These are phyloP conservation scores for Colletotrichum chrysophilum DNA, from an alignment of 2,329 filamentous ascomycete species.

Conservation along the genomic window DNA sequence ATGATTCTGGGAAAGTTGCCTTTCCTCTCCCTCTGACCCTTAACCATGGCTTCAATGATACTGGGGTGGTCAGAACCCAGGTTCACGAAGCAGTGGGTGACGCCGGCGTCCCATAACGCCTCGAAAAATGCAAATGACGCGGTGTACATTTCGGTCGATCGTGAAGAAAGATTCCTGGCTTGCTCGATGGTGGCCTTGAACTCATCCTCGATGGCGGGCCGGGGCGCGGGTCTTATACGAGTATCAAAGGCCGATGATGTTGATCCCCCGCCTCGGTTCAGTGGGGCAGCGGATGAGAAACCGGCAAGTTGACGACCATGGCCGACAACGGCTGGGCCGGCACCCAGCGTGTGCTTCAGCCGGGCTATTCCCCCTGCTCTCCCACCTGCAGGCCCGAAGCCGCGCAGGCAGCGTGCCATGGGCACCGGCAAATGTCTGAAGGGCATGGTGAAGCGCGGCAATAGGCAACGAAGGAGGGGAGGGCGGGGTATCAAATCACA, in stretches of 20 bases:
- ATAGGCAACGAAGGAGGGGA: not conserved
- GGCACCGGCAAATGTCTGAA: constrained; percentile 9
- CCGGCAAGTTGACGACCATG: constrained; percentile 6
- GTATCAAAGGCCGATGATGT: not conserved
- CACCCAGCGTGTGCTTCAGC: not conserved
- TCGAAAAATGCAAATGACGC: constrained; percentile 85
- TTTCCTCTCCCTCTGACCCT: constrained; percentile 68
- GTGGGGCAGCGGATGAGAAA: constrained; percentile 12
- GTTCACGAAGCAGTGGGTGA: constrained; percentile 66
- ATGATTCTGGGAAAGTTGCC: constrained; percentile 70
- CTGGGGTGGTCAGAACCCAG: constrained; percentile 70
- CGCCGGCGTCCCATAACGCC: constrained; percentile 73
- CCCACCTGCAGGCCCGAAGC: not conserved
- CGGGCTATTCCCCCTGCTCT: not conserved
- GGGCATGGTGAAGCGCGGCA: constrained; percentile 8
- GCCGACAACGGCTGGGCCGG: constrained; percentile 2
- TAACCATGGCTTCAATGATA: constrained; percentile 76
- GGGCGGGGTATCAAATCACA: not conserved
- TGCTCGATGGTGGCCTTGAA: constrained; percentile 12
- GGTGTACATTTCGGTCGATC: constrained; percentile 61
- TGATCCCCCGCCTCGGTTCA: constrained; percentile 3
- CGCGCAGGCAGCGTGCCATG: constrained; percentile 9
- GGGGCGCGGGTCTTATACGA: constrained; percentile 4
- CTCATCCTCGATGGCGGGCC: not conserved
- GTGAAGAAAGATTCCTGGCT: constrained; percentile 7